Evolutionary conservation across 352 stramenopile species (phyloP).

Genomic region (Phytophthora melonis): DNA sequence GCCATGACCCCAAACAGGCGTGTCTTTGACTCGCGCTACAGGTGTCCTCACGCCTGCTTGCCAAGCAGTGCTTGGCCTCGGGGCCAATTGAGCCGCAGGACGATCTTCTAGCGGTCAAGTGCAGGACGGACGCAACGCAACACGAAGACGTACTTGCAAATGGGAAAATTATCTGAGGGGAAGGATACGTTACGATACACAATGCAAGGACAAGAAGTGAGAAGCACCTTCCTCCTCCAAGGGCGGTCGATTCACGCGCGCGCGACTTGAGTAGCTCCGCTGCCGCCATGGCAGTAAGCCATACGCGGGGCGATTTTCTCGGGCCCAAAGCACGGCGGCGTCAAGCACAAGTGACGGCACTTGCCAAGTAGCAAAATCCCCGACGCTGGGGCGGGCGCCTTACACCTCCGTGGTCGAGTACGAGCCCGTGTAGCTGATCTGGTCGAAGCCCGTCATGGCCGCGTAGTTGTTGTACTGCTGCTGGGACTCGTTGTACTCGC

Average conservation of each 20-base stretch:
- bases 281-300: background rate
- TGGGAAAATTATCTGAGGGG: constrained; percentile 27
- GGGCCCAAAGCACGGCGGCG: background rate
- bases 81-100: too few relatives aligned
- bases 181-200: constrained; percentile 46
- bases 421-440: constrained; percentile 76
- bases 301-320: background rate
- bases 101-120: background rate
- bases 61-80: background rate
- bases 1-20: background rate
- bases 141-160: too few relatives aligned
- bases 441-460: constrained; percentile 85
- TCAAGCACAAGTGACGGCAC: background rate
- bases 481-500: constrained; percentile 84
- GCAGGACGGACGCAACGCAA: too few relatives aligned
- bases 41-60: background rate
- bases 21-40: background rate
- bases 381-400: constrained; percentile 6
- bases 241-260: constrained; percentile 9
- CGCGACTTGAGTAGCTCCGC: constrained; percentile 2
- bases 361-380: constrained; percentile 12
- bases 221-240: constrained; percentile 34
- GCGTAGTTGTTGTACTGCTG: constrained; percentile 87
- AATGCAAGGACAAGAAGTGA: constrained; percentile 43
- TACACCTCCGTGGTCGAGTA: constrained; percentile 81